Percentiles rank a stretch among this genome's conserved stretches.
These are phyloP conservation scores for Boletus subluridellus DNA, from an alignment of 1,284 basidiomycete genomes.

Conservation along the genomic window DNA sequence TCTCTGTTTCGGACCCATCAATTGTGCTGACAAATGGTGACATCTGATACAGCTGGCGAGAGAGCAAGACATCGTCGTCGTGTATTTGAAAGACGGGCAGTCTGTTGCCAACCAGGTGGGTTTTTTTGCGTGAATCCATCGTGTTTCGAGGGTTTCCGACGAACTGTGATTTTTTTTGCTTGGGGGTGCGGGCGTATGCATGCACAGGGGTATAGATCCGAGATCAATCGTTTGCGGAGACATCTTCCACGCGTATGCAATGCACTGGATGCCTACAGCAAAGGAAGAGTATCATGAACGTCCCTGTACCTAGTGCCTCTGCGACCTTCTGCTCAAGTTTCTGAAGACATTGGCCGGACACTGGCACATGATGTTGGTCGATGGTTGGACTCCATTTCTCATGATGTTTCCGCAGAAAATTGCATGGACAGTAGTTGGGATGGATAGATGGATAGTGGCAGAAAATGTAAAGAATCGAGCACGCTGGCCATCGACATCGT, in stretches of 20 bases:
- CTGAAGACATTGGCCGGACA: neutral
- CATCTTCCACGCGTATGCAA: constrained; percentile 11
- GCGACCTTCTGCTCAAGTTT: neutral
- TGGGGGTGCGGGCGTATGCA: neutral
- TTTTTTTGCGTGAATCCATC: neutral
- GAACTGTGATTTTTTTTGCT: too few relatives aligned
- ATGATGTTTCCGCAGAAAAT: neutral
- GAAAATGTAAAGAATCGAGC: neutral
- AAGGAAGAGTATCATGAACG: constrained; percentile 9
- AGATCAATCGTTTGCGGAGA: constrained; percentile 18
- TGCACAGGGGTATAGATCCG: constrained; percentile 14
- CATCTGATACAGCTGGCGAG: constrained; percentile 10
- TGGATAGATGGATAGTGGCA: neutral
- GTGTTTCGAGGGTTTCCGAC: neutral
- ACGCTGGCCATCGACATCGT: neutral
- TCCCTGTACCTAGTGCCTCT: neutral
- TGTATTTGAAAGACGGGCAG: constrained; percentile 23
- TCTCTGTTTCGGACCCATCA: neutral
- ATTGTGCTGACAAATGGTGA: neutral
- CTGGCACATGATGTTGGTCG: neutral
- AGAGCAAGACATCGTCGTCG: constrained; percentile 15
- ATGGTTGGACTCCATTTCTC: neutral
- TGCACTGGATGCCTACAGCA: constrained; percentile 22
- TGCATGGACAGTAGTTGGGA: neutral
- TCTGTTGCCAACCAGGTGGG: constrained; percentile 14